Evolutionary conservation across 129 eudicot genomes (phyloP).

Genomic region (Rutidosis leptorrhynchoides): DNA sequence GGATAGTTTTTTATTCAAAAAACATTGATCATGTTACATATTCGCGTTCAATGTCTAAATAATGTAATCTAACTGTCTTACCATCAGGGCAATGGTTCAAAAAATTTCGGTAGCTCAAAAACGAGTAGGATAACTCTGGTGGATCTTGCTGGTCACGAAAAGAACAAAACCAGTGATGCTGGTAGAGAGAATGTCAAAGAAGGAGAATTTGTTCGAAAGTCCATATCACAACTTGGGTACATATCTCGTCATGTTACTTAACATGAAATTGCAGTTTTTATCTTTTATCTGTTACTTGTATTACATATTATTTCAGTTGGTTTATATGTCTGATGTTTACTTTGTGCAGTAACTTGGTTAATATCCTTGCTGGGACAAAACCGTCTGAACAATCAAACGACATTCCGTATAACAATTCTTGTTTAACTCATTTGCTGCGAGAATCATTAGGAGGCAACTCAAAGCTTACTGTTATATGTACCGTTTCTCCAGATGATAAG

Average conservation of each 20-base stretch:
- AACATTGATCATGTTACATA: neutral
- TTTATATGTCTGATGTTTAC: neutral
- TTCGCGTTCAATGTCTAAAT: neutral
- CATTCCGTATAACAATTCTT: constrained; percentile 61
- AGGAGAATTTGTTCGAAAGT: constrained; percentile 74
- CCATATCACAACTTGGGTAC: constrained; percentile 91
- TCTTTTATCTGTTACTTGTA: too few species aligned
- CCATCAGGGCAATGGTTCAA: constrained; percentile 69
- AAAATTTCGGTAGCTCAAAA: constrained; percentile 79
- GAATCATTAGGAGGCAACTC: constrained; percentile 98
- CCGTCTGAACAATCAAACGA: constrained; percentile 41
- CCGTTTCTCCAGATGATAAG: constrained; percentile 81
- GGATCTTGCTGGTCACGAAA: constrained; percentile 89
- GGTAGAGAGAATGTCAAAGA: constrained; percentile 58
- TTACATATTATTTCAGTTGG: too few species aligned
- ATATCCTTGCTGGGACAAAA: constrained; percentile 59
- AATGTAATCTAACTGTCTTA: neutral
- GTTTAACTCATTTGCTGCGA: constrained; percentile 74
- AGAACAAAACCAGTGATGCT: constrained; percentile 50
- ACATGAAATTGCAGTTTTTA: too few species aligned
- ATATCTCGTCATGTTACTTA: constrained; percentile 6
- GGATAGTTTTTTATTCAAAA: too few species aligned
- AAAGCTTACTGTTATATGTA: constrained; percentile 81
- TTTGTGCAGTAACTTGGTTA: constrained; percentile 77
- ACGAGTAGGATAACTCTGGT: constrained; percentile 79